Conservation (phyloP, 1,284 basidiomycete species). For the Fomitopsis palustris region DNA sequence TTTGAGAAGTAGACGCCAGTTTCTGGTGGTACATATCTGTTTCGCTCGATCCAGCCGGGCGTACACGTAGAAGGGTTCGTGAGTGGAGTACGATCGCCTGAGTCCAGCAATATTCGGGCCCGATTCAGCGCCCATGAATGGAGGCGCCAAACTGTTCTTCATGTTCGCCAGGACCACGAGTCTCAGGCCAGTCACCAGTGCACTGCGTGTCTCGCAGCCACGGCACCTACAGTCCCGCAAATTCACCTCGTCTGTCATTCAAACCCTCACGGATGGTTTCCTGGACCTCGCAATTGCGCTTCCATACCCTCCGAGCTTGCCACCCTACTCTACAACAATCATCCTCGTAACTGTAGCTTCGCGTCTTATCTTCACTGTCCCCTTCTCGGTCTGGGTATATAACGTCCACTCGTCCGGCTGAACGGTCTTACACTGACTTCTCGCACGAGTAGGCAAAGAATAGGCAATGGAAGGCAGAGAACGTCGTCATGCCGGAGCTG, state of each 20-base stretch:
- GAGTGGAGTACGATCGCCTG: too few species aligned
- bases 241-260: constrained; percentile 35
- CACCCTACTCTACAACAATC: constrained; percentile 75
- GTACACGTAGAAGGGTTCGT: too few species aligned
- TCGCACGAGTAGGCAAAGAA: constrained; percentile 48
- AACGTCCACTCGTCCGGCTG: background rate
- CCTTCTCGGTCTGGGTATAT: constrained; percentile 79
- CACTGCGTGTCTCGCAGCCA: background rate
- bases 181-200: background rate
- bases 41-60: too few species aligned
- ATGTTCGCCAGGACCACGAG: constrained; percentile 9
- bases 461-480: constrained; percentile 61
- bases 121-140: background rate
- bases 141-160: constrained; percentile 7
- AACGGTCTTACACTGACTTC: background rate
- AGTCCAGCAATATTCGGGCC: too few species aligned
- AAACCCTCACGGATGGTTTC: constrained; percentile 45
- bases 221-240: constrained; percentile 19
- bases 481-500: constrained; percentile 67
- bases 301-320: constrained; percentile 61
- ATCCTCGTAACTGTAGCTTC: constrained; percentile 68
- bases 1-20: too few species aligned
- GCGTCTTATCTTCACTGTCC: constrained; percentile 66
- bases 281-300: constrained; percentile 66
- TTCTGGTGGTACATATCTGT: too few species aligned